Conservation (phyloP, 768 basidiomycete species). For the Suillus plorans region DNA sequence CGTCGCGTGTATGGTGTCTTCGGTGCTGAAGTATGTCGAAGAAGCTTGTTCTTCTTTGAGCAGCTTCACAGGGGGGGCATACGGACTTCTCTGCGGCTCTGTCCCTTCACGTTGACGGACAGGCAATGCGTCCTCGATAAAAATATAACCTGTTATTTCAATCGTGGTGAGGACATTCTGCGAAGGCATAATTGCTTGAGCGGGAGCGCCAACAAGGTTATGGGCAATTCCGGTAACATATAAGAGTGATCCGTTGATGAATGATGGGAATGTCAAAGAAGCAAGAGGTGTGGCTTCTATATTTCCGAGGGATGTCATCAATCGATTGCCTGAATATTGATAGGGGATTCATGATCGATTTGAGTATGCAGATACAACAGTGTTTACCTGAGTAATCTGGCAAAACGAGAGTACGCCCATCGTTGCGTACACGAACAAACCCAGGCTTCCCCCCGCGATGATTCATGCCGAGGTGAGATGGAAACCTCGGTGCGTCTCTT, state of each 20-base stretch:
- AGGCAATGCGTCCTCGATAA: constrained; percentile 56
- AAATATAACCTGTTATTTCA: constrained; percentile 49
- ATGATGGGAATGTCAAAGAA: constrained; percentile 54
- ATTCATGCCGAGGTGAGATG: constrained; percentile 67
- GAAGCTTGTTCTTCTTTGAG: constrained; percentile 47
- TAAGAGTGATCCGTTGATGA: constrained; percentile 54
- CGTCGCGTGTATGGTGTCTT: constrained; percentile 18
- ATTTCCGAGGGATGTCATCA: constrained; percentile 65
- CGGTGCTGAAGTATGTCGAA: constrained; percentile 29
- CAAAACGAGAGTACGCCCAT: constrained; percentile 54
- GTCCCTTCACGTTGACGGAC: constrained; percentile 44
- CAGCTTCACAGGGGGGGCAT: constrained; percentile 58
- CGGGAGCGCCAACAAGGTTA: constrained; percentile 44
- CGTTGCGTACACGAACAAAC: constrained; percentile 54
- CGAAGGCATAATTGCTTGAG: constrained; percentile 53
- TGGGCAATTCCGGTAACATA: constrained; percentile 62
- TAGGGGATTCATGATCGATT: not conserved
- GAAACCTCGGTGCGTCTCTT: constrained; percentile 37
- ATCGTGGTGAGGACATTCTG: constrained; percentile 52
- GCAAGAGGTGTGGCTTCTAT: constrained; percentile 59
- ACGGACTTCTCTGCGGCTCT: constrained; percentile 40
- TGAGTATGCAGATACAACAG: constrained; percentile 8
- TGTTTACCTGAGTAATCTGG: constrained; percentile 59
- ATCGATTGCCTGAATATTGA: constrained; percentile 48
- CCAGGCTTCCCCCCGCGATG: constrained; percentile 63